Percentiles rank a stretch among this genome's conserved stretches.
Conservation (phyloP, 2,329 filamentous ascomycete species). For the Xylaria polymorpha region DNA sequence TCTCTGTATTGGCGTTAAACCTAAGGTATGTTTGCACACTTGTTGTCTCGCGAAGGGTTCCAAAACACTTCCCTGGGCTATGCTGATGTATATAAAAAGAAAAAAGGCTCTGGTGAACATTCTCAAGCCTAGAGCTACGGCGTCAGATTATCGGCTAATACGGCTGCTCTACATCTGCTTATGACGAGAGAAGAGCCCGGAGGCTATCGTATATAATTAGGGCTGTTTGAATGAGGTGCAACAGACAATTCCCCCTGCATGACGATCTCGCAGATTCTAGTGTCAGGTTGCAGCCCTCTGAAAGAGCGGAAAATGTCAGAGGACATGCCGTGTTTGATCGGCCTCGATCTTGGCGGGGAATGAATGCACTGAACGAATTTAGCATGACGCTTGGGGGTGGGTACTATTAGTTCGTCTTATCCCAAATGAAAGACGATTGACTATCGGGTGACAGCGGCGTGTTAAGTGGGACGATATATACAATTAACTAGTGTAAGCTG, state of each 20-base stretch:
- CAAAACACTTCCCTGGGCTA: neutral
- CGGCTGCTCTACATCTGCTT: neutral
- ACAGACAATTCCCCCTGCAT: constrained; percentile 19
- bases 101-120: neutral
- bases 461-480: neutral
- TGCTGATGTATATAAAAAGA: neutral
- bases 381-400: neutral
- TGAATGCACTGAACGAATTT: constrained; percentile 26
- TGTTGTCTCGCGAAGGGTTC: neutral
- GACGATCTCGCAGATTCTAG: constrained; percentile 40
- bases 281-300: constrained; percentile 33
- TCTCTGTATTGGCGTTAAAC: neutral
- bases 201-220: neutral
- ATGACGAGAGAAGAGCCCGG: neutral
- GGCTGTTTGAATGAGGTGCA: neutral
- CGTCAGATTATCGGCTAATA: neutral
- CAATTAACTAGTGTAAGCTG: neutral
- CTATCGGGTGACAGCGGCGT: neutral
- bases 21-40: neutral
- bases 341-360: constrained; percentile 26
- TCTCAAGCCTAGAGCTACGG: neutral
- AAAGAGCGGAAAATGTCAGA: constrained; percentile 29
- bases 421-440: neutral
- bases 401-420: neutral
- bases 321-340: constrained; percentile 32